Evolutionary conservation across 2,329 filamentous ascomycete species (phyloP).

Genomic region (Aquanectria penicillioides): DNA sequence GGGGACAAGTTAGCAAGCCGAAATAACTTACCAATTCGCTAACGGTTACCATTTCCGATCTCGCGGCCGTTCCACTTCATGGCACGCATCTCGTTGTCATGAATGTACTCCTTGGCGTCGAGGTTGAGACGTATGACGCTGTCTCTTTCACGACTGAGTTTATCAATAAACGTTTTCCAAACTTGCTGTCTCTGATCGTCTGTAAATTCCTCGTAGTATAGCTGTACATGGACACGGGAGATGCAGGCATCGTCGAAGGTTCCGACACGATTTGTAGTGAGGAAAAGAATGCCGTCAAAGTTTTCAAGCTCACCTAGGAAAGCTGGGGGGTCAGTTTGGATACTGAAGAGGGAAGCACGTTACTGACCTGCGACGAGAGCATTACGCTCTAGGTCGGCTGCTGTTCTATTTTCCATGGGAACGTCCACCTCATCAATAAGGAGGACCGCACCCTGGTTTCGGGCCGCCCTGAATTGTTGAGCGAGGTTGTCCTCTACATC

Average conservation of each 20-base stretch:
- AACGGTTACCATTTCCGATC: slow-evolving; percentile 37
- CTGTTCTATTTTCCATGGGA: slow-evolving; percentile 20
- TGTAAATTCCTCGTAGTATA: slow-evolving; percentile 42
- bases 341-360: neutral
- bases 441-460: slow-evolving; percentile 39
- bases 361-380: slow-evolving; percentile 22
- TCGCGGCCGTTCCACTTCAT: slow-evolving; percentile 40
- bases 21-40: neutral
- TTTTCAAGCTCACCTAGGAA: slow-evolving; percentile 45
- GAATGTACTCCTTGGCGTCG: slow-evolving; percentile 30
- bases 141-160: slow-evolving; percentile 25
- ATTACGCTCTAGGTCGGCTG: slow-evolving; percentile 14
- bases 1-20: neutral
- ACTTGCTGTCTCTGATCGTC: slow-evolving; percentile 38
- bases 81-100: slow-evolving; percentile 24
- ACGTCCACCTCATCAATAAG: slow-evolving; percentile 43
- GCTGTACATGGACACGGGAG: slow-evolving; percentile 43
- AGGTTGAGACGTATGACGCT: neutral
- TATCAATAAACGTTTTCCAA: slow-evolving; percentile 44
- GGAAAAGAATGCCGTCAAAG: slow-evolving; percentile 45
- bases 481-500: slow-evolving; percentile 29
- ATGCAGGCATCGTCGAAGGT: slow-evolving; percentile 46
- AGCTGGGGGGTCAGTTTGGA: neutral
- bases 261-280: slow-evolving; percentile 43
- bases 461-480: slow-evolving; percentile 30